Percentiles rank a stretch among this genome's conserved stretches.
phyloP scores from a whole-genome alignment of 495 filamentous ascomycete species.

The Thermothielavioides terrestris region DNA sequence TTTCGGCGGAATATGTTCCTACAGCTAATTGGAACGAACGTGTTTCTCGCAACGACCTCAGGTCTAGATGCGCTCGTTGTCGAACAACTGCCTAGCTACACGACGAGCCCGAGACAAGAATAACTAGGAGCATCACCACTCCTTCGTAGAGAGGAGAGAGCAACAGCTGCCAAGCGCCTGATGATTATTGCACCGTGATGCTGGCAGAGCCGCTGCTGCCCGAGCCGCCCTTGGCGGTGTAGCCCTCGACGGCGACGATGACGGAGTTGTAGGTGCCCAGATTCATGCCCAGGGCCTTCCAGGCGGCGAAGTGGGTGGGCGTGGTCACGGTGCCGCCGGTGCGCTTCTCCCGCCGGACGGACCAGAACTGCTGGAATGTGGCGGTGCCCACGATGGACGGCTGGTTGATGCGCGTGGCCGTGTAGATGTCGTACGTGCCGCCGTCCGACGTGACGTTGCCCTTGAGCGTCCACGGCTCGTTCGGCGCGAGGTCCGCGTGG shows the following conservation, averaged over 20 bases:
- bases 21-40: too few species aligned
- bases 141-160: too few species aligned
- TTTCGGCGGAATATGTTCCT: too few species aligned
- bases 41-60: too few species aligned
- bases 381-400: conserved; percentile 51
- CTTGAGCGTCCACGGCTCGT: conserved; percentile 39
- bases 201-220: conserved; percentile 13
- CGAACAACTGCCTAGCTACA: too few species aligned
- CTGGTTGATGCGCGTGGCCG: conserved; percentile 45
- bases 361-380: conserved; percentile 59
- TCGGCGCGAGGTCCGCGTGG: conserved; percentile 47
- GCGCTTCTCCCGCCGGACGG: conserved; percentile 47
- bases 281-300: conserved; percentile 39
- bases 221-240: conserved; percentile 23
- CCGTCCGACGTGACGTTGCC: conserved; percentile 50
- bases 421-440: conserved; percentile 48
- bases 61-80: too few species aligned
- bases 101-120: too few species aligned
- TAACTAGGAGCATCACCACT: too few species aligned
- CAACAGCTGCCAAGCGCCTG: too few species aligned
- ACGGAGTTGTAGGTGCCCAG: conserved; percentile 47
- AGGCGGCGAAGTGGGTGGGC: conserved; percentile 51
- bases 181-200: conserved; percentile 8
- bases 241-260: conserved; percentile 52
- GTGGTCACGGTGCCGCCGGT: conserved; percentile 41